phyloP scores from a whole-genome alignment of 2,329 filamentous ascomycete species.

The Blastomyces emzantsi region DNA sequence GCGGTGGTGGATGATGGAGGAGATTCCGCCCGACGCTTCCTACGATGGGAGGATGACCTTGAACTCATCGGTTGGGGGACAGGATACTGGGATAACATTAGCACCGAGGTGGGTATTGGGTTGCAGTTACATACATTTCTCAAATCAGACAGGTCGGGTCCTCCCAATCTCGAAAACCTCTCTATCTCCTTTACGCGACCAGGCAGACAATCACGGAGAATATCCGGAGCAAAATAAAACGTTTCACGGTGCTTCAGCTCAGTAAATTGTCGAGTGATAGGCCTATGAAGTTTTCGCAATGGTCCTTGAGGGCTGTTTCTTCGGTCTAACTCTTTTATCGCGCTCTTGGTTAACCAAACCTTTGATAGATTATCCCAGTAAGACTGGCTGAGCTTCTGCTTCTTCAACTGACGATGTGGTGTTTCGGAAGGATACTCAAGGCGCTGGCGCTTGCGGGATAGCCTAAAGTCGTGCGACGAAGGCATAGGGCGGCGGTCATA shows the following conservation, averaged over 20 bases:
- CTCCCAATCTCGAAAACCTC: conserved; percentile 27
- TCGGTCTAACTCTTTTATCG: conserved; percentile 18
- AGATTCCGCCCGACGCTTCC: conserved; percentile 9
- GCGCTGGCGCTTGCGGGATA: conserved; percentile 1
- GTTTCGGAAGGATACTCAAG: neutral
- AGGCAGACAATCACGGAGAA: conserved; percentile 8
- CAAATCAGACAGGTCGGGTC: conserved; percentile 29
- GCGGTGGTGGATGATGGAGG: conserved; percentile 12
- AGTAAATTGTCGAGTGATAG: conserved; percentile 10
- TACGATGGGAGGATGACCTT: conserved; percentile 13
- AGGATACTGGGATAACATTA: conserved; percentile 18
- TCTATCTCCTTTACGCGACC: conserved; percentile 14
- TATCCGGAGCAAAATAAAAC: conserved; percentile 5
- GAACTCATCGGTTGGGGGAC: conserved; percentile 19
- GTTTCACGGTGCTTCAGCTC: conserved; percentile 7
- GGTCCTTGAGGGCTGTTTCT: conserved; percentile 11
- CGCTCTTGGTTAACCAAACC: conserved; percentile 15
- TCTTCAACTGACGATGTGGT: neutral
- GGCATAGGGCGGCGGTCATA: conserved; percentile 2
- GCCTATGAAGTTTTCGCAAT: conserved; percentile 4
- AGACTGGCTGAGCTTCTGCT: neutral
- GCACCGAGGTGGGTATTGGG: conserved; percentile 1
- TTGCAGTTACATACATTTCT: conserved; percentile 24
- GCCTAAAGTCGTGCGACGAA: neutral
- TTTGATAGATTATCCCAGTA: conserved; percentile 20